Conservation (phyloP, 495 filamentous ascomycete species). For the Penicillium ochrochloron region DNA sequence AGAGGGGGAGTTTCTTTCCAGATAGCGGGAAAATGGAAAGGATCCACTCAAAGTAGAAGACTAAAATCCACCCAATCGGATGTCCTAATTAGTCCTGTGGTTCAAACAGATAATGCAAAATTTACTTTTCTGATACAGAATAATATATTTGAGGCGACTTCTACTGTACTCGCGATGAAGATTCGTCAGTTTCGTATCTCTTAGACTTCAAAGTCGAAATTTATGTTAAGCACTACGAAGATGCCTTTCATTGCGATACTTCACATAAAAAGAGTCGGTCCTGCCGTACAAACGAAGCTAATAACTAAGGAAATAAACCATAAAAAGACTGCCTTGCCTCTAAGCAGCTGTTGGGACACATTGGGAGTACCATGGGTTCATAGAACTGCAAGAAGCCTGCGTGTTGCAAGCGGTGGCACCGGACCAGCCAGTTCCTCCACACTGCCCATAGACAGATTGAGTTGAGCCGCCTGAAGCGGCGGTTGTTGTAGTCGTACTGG, state of each 20-base stretch:
- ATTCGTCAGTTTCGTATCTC: too few relatives aligned
- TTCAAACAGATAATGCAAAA: background rate
- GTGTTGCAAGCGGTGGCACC: slow-evolving; percentile 51
- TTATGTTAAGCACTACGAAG: too few relatives aligned
- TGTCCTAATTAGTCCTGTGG: background rate
- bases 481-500: slow-evolving; percentile 11
- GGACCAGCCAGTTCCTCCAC: slow-evolving; percentile 52
- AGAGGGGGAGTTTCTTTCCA: background rate
- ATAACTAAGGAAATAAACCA: too few relatives aligned
- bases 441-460: slow-evolving; percentile 49
- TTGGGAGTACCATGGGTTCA: slow-evolving; percentile 57
- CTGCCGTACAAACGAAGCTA: too few relatives aligned
- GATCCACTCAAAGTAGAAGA: background rate
- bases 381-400: slow-evolving; percentile 45
- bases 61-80: background rate
- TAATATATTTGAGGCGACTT: background rate
- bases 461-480: slow-evolving; percentile 21
- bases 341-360: slow-evolving; percentile 41
- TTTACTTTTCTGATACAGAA: background rate
- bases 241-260: slow-evolving; percentile 2
- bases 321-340: too few relatives aligned
- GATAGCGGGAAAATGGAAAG: background rate
- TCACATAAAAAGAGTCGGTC: too few relatives aligned
- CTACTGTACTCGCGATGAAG: too few relatives aligned
- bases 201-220: too few relatives aligned